Evolutionary conservation across 2,329 filamentous ascomycete genomes (phyloP), one percentile per base, ranked within the genome.

Genomic region (Fusarium pseudonygamai): DNA sequence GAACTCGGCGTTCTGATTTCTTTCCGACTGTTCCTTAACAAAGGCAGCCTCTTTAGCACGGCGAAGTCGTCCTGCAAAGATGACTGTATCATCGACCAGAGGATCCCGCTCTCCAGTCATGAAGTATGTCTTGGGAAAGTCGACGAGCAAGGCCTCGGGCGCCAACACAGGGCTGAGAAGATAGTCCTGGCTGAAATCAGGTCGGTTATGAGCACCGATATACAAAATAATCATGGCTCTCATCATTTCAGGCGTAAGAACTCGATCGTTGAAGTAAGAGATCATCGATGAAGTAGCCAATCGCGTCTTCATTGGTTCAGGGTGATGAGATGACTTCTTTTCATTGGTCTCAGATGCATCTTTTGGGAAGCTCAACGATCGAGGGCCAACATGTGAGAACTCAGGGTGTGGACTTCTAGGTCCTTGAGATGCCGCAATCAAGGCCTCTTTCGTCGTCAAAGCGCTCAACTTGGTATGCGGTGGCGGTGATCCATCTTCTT

Each of bases 211-310:
- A 0, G 95, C 95, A 2, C 96, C 96, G 62, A 99, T 93, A 81
- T 99, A 99, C 8, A 99, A 87, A 74, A 99, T 97, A 74, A 99
- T 97, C 95, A 99, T 98, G 72, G 95, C 94, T 37, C 96, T 93
- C 93, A 98, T 98, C 94, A 98, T 97, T 82, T 99, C 96, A 0
- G 96, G 96, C 0, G 94, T 96, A 20, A 99, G 87, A 34, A 99
- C 93, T 34, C 96, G 92, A 81, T 99, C 96, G 81, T 97, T 96
- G 82, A 98, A 97, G 83, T 98, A 98, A 0, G 96, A 98, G 40
- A 99, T 97, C 90, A 97, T 97, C n/a, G 92, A 96, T 0, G 94
- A 95, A 80, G 96, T 97, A 22, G 96, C 95, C 15, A 99, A 88
- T n/a, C 95, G 91, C 3, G 96, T 98, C 75, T 89, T 91, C 69